Evolutionary conservation across 2,329 filamentous ascomycete species (phyloP).

Genomic region (Aureobasidium uvarum): DNA sequence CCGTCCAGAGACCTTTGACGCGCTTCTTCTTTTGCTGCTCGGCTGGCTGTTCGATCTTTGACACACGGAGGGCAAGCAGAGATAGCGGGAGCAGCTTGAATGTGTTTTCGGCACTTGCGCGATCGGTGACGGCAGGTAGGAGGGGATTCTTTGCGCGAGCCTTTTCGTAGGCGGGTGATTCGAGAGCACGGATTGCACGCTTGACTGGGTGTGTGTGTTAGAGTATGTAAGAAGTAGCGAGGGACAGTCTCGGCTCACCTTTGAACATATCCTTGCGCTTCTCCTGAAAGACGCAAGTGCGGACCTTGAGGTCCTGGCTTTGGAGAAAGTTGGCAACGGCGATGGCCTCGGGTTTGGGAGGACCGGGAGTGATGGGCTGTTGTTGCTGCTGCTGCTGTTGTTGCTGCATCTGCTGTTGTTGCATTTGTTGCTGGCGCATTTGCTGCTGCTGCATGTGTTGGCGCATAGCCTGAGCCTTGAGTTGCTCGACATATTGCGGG

Average conservation of each 20-base stretch:
- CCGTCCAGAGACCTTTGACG: conserved; percentile 93
- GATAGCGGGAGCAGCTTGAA: conserved; percentile 96
- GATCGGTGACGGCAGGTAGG: conserved; percentile 83
- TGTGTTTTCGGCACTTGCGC: conserved; percentile 82
- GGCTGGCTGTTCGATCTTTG: conserved; percentile 74
- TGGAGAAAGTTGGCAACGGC: conserved; percentile 87
- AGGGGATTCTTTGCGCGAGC: conserved; percentile 84
- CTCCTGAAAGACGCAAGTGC: conserved; percentile 91
- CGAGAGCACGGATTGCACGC: conserved; percentile 84
- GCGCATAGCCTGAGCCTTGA: conserved; percentile 55
- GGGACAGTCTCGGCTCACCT: conserved; percentile 53
- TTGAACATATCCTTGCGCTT: conserved; percentile 98
- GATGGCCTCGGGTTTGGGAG: conserved; percentile 83
- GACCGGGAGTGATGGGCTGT: conserved; percentile 70
- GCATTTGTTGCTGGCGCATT: conserved; percentile 39
- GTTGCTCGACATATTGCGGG: conserved; percentile 69
- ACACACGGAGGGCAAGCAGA: conserved; percentile 86
- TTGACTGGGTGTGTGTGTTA: conserved; percentile 65
- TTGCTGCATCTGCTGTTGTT: conserved; percentile 32
- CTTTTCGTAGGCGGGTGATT: conserved; percentile 87
- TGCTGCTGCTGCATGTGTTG: conserved; percentile 54
- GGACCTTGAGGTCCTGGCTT: conserved; percentile 77
- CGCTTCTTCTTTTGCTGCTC: conserved; percentile 75
- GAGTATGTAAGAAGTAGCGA: not conserved
- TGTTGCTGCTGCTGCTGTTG: conserved; percentile 44